Conservation (phyloP, 2,329 filamentous ascomycete species). For the Aspergillus clavatus region DNA sequence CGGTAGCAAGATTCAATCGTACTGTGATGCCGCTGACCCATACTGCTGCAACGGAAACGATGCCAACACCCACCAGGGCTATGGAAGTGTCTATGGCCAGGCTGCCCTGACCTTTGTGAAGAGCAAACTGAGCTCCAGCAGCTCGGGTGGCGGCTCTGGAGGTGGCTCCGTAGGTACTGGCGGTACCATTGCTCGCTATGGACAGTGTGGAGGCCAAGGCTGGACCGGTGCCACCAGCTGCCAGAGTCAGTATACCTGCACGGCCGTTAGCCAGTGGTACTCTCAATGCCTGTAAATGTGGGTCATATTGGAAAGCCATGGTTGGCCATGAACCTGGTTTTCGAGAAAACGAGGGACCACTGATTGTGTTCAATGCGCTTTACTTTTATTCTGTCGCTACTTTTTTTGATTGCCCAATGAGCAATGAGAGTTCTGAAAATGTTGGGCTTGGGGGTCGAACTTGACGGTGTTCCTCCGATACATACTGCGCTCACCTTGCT, state of each 20-base stretch:
- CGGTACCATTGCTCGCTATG: background rate
- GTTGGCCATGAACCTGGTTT: too few relatives aligned
- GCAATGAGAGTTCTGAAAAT: too few relatives aligned
- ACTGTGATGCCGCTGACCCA: conserved; percentile 60
- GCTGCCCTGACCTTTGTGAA: conserved; percentile 58
- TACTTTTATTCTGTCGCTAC: too few relatives aligned
- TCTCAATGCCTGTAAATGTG: background rate
- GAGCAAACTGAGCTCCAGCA: conserved; percentile 23
- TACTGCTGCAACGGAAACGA: conserved; percentile 64
- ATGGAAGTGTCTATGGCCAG: conserved; percentile 56
- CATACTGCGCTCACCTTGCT: too few relatives aligned
- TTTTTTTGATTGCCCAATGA: too few relatives aligned
- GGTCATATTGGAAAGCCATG: too few relatives aligned
- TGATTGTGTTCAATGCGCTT: too few relatives aligned
- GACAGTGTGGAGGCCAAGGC: background rate
- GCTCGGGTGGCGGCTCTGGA: background rate
- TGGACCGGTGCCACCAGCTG: background rate
- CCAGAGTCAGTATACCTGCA: background rate
- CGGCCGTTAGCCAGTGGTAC: background rate
- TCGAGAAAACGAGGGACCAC: too few relatives aligned
- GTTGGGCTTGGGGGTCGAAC: too few relatives aligned
- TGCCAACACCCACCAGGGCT: conserved; percentile 57
- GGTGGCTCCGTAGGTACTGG: background rate
- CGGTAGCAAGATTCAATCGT: conserved; percentile 56
- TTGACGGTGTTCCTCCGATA: too few relatives aligned